Base-by-base conservation (phyloP, 2,329 filamentous ascomycete species). In the Simplicillium aogashimaense region DNA sequence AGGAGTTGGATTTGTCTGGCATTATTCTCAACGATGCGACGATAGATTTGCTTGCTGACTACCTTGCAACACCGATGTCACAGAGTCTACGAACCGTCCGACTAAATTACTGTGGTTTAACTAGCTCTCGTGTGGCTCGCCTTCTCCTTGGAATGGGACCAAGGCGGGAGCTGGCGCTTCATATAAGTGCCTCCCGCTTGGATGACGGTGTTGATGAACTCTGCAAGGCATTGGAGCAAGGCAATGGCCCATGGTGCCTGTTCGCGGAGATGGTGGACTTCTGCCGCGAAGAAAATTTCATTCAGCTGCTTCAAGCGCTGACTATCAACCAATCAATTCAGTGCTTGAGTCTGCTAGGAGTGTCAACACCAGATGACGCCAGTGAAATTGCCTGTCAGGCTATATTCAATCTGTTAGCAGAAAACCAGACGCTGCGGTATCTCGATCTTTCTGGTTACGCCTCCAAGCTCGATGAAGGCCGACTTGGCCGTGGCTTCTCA, bases 261-360 rank as follows among this genome's bases (percentile, higher is more conserved):
- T 69, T 70, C 45, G 54, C 76, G 44, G 69, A 75, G 45, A 76
- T 77, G 72, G 59, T 76, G n/a, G 71, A 76, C 44, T 76, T 77
- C 47, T 58, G 61, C 15, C 55, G 67, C 31, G 73, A 76, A 50
- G 52, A 53, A 9, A 73, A 65, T 49, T 78, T 72, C 47, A 62
- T 72, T 40, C 64, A 63, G 39, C 61, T 78, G 4, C 53, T 77
- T 43, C 58, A 55, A 13, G 69, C 72, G 3, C 55, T 78, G 37
- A 63, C 72, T 1, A 50, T 61, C n/a, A 74, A 72, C 43, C 63
- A 57, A 11, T 65, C 67, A 4, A 69, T 78, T 35, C 56, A 67
- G 32, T 69, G 70, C 35, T 59, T 78, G 29, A 76, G 67, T 44
- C 57, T 78, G 35, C 70, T 69, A 1, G 74, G 74, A 15, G 74